Evolutionary conservation across 768 basidiomycete genomes (phyloP), one percentile per base, ranked within the genome.

Genomic region (Boletellus emodensis): DNA sequence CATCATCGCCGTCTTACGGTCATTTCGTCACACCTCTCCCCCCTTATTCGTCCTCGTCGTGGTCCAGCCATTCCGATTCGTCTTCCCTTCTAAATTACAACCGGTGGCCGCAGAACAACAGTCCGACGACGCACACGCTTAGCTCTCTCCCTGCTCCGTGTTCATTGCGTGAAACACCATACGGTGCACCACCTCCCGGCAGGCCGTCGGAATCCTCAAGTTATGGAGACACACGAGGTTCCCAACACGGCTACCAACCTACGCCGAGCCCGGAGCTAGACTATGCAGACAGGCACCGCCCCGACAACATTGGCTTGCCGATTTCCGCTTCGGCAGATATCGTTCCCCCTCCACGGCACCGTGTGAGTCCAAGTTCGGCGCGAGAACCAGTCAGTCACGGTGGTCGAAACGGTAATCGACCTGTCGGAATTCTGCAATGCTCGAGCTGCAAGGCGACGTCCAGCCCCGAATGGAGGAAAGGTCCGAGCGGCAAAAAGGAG

Each of bases 381-480:
- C 73, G 79, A 48, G 83, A 82, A 40, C 69, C 74, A 22, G 71
- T 72, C 40, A 67, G 65, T 24, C 24, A 24, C 24, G 24, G 24
- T 12, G 66, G 74, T 28, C 71, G 75, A 20, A 56, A 42, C 17
- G 58, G 84, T 17, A 88, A 85, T 58, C 78, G 90, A 18, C 90
- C 90, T 0, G 75, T 76, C 46, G 90, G 90, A 1, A 74, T 93
- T 15, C 64, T 78, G 51, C 79, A 79, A 59, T 94, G 90, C 67
- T 79, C 82, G 18, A 89, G 86, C 63, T 94, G 91, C 70, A 87
- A 84, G 68, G 84, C 77, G 11, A 90, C 85, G 7, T 77, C 79
- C 8, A 92, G 90, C 62, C 91, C 91, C 0, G 91, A 94, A 67
- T 94, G 91, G 91, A 75, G 91, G 64, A 94, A 94, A 68, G 91